Evolutionary conservation across 768 basidiomycete genomes (phyloP).

Genomic region (Lactifluus subvellereus): DNA sequence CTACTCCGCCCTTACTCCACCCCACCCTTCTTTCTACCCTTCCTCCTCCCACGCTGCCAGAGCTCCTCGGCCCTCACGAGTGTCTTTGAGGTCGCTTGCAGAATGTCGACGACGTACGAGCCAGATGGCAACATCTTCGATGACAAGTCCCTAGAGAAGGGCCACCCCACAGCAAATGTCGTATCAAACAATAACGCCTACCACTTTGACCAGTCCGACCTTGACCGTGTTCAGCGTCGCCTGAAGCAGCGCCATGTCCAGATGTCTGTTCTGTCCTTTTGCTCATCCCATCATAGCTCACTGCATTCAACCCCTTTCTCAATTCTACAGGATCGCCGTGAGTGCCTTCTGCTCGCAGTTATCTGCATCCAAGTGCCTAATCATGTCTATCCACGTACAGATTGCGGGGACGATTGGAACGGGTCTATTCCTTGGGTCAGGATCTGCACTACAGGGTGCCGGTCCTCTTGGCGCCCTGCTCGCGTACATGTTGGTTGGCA

Average conservation of each 20-base stretch:
- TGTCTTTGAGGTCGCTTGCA: neutral
- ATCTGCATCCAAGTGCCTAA: neutral
- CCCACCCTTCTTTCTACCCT: neutral
- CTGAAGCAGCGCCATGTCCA: slow-evolving; percentile 76
- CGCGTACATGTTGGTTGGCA: slow-evolving; percentile 58
- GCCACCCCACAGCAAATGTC: slow-evolving; percentile 24
- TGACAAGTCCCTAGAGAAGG: slow-evolving; percentile 28
- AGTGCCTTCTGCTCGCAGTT: slow-evolving; percentile 25
- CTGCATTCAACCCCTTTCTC: neutral
- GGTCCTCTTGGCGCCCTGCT: slow-evolving; percentile 65
- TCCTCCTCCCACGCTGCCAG: neutral
- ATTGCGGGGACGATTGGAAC: slow-evolving; percentile 74
- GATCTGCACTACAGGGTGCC: slow-evolving; percentile 50
- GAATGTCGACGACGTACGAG: slow-evolving; percentile 3
- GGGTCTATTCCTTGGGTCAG: slow-evolving; percentile 68
- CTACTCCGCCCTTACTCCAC: neutral
- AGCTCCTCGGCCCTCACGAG: neutral
- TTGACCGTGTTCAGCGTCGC: slow-evolving; percentile 65
- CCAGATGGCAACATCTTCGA: neutral
- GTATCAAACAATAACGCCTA: slow-evolving; percentile 28
- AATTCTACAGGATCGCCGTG: slow-evolving; percentile 52
- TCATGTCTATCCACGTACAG: slow-evolving; percentile 29
- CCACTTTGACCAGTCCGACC: slow-evolving; percentile 54
- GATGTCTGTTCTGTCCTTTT: slow-evolving; percentile 50
- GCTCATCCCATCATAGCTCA: neutral